Conservation (phyloP, 805 yeast species). For the Candida fluviatilis region DNA sequence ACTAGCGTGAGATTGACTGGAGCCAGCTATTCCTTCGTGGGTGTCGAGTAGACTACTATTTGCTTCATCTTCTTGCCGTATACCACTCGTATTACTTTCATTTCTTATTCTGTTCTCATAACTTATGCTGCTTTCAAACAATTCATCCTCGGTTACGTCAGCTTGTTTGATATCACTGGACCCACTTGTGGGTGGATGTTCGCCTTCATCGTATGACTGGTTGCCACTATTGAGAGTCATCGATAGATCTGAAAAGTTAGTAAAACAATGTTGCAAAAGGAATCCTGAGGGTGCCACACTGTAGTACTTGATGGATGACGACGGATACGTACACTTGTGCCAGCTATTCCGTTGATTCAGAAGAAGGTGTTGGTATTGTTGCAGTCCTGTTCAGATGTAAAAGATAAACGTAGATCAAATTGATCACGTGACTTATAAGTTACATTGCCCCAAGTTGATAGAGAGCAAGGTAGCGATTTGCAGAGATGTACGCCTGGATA, state of each 20-base stretch:
- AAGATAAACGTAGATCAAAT: no score
- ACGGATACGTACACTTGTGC: no score
- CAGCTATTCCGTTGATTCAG: background rate
- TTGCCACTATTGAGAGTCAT: background rate
- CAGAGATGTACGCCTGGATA: no score
- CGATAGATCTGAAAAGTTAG: background rate
- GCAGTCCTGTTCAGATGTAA: no score
- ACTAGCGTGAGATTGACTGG: constrained; percentile 3
- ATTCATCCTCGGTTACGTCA: background rate
- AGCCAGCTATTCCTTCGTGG: constrained; percentile 1
- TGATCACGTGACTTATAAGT: background rate
- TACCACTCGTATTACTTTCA: background rate
- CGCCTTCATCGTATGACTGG: background rate
- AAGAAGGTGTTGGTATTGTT: background rate
- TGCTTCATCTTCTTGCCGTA: no score
- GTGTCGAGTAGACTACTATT: background rate
- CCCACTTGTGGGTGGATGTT: background rate
- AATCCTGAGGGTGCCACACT: background rate
- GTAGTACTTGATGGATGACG: no score
- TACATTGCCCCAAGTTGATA: no score
- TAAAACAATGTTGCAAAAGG: background rate
- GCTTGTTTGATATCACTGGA: background rate
- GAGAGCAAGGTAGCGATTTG: no score
- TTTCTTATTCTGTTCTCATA: background rate
- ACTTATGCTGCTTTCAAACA: background rate